These are phyloP conservation scores for Prinsepia uniflora DNA, from an alignment of 306 rosid species.

Conservation along the genomic window DNA sequence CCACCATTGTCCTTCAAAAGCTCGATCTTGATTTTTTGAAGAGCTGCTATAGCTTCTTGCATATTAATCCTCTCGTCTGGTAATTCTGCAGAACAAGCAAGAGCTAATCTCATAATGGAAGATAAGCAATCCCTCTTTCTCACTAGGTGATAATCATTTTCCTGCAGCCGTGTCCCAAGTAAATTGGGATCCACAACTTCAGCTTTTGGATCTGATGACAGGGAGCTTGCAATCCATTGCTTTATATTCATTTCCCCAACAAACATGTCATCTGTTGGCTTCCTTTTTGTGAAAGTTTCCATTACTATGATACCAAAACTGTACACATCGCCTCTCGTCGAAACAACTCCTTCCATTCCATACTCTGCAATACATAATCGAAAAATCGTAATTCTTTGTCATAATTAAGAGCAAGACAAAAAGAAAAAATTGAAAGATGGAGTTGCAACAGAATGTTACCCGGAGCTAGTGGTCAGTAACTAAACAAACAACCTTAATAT, in stretches of 20 bases:
- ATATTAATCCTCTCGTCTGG: constrained; percentile 3
- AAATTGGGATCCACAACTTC: constrained; percentile 7
- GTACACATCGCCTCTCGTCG: constrained; percentile 22
- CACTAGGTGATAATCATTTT: background rate
- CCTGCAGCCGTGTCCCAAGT: background rate
- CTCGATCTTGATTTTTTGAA: constrained; percentile 11
- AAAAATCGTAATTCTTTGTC: background rate
- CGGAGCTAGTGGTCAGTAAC: no score
- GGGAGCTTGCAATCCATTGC: constrained; percentile 4
- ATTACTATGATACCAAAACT: constrained; percentile 19
- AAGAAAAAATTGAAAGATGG: background rate
- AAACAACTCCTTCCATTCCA: constrained; percentile 14
- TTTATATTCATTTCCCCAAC: constrained; percentile 10
- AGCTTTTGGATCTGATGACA: background rate
- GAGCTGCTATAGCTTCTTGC: background rate
- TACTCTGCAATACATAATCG: constrained; percentile 14
- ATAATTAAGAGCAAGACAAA: background rate
- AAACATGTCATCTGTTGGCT: constrained; percentile 25
- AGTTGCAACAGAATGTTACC: background rate
- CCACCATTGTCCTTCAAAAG: background rate
- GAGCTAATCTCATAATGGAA: constrained; percentile 14
- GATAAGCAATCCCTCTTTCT: background rate
- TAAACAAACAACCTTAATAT: no score
- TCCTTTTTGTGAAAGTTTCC: constrained; percentile 19
- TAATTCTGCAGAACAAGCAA: background rate